Base-by-base conservation (phyloP, 306 rosid genomes). In the Psophocarpus tetragonolobus region DNA sequence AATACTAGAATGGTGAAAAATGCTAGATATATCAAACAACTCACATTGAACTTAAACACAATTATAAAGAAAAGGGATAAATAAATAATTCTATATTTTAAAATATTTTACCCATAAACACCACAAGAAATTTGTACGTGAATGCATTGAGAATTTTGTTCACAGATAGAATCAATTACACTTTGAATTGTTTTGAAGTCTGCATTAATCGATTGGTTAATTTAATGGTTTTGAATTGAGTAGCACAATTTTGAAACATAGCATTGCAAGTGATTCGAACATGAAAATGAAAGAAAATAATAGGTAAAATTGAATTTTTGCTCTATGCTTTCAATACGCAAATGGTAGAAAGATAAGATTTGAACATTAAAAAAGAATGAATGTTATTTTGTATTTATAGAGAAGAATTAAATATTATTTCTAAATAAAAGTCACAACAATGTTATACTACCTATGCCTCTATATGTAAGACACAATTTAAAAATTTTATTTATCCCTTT, bases 121-220 rank as follows among this genome's bases (percentile, higher is more conserved):
- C 87, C 87, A 5, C 68, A 9, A 5, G 75, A 24, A 67, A 86
- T 80, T 73, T 11, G 39, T 18, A 85, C 58, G 24, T 56, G 86
- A 36, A 79, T 39, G 86, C 86, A 79, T 51, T 42, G 77, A 79
- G 78, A 45, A 35, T 86, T 82, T 24, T 6, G 7, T 2, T 0
- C 0, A 56, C 83, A 69, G 5, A 80, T 29, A 53, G 62, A 33
- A 5, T 86, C 63, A 41, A 86, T 79, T 42, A 84, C 86, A 9
- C 68, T 65, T 75, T 82, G 89, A 71, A 85, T 66, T 36, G 86
- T 82, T 76, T 17, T 41, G 71, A 82, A 85, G 8, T 50, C 8
- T 79, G 71, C 71, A 0, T 10, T 11, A 0, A 60, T 71, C 8
- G 75, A 58, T 33, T 65, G 29, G 8, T 57, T 53, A 3, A 85